Evolutionary conservation across 768 basidiomycete species (phyloP).

Genomic region (Leucosporidium creatinivorum): DNA sequence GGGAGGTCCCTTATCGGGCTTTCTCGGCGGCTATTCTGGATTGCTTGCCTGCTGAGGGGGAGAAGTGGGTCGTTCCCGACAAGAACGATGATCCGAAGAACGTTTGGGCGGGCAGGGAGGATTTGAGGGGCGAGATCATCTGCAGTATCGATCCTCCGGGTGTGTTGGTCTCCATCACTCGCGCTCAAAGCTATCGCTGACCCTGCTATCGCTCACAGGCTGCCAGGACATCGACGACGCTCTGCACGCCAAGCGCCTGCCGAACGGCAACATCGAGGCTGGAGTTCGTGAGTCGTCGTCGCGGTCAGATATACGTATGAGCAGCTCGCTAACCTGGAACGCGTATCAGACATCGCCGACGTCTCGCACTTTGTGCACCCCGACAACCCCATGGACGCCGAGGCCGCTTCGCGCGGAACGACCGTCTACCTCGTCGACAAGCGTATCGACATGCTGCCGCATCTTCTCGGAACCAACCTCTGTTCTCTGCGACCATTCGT

Average conservation of each 20-base stretch:
- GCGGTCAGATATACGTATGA: no score
- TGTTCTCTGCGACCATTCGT: conserved; percentile 89
- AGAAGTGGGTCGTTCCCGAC: conserved; percentile 81
- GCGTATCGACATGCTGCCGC: conserved; percentile 95
- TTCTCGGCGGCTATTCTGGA: conserved; percentile 92
- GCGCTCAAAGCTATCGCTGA: conserved; percentile 6
- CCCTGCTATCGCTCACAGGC: conserved; percentile 46
- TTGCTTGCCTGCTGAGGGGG: conserved; percentile 82
- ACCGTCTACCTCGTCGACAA: conserved; percentile 98
- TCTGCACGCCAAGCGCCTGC: conserved; percentile 73
- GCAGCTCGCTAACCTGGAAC: background rate
- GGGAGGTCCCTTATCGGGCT: conserved; percentile 89
- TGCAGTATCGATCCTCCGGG: conserved; percentile 98
- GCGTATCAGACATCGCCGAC: conserved; percentile 98
- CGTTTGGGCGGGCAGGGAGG: conserved; percentile 76
- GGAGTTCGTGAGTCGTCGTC: conserved; percentile 76
- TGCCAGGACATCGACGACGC: conserved; percentile 99
- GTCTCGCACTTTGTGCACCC: conserved; percentile 92
- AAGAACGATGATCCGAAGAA: conserved; percentile 49
- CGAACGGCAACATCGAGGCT: conserved; percentile 91
- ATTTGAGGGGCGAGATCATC: conserved; percentile 73
- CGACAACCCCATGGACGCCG: conserved; percentile 90
- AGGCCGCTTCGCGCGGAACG: conserved; percentile 90
- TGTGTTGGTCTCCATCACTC: conserved; percentile 41
- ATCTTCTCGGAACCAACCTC: conserved; percentile 85